Evolutionary conservation across 257 asterid genomes (phyloP), one percentile per base, ranked within the genome.

Genomic region (Eucommia ulmoides): DNA sequence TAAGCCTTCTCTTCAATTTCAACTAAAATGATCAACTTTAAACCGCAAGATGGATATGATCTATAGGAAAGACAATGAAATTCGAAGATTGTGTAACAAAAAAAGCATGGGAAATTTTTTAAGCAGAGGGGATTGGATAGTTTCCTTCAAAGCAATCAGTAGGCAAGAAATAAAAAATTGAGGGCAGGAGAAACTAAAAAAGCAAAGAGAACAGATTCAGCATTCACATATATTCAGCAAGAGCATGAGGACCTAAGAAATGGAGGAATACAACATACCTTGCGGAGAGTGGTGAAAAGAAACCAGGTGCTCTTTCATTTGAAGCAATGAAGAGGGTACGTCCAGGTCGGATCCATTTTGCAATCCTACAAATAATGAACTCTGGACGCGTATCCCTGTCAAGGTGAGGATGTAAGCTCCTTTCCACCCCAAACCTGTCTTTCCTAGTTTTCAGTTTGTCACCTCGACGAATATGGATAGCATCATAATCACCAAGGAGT

Each of bases 391-490:
- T 91, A 65, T 91, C 99, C 67, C 95, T 63, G 62, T 91, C 99
- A 18, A 91, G 68, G 71, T 83, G 99, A 50, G 99, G 99, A 69
- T 83, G 93, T 56, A 75, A 54, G 62, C 75, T 72, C 55, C 99
- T 74, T 0, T 68, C 85, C 54, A 79, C 83, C 11, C 99, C 97
- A 51, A 66, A 75, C 58, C 97, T 75, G 59, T 91, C 97, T 72
- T 86, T 91, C 45, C 95, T 84, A 26, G 83, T 86, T 62, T 83
- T 91, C 65, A 91, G 52, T 59, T 49, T 74, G 74, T 91, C 99
- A 23, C 99, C 99, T 55, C 99, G 81, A 20, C 99, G 94, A 50
- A 91, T 93, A 71, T 91, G 99, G 33, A 91, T 81, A 26, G 97
- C 96, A 75, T 81, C 94, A 59, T 91, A 91, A 59, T 83, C 95